Evolutionary conservation across 371 early-diverging fungal genomes (phyloP).

Genomic region (Dichotomocladium elegans): DNA sequence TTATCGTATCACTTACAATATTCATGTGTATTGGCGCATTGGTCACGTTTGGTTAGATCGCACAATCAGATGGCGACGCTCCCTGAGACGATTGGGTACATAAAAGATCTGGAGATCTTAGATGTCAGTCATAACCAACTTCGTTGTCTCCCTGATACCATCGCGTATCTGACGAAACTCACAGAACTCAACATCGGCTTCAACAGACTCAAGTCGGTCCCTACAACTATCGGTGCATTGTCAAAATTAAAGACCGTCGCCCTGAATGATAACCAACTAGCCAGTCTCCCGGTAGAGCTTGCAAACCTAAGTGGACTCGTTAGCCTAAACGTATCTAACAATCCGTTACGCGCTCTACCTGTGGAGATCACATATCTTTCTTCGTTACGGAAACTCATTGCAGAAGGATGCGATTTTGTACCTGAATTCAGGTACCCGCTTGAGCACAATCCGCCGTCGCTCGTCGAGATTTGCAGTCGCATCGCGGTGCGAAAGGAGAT

Average conservation of each 20-base stretch:
- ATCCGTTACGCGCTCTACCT: slow-evolving; percentile 45
- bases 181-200: slow-evolving; percentile 38
- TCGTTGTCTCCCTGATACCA: slow-evolving; percentile 27
- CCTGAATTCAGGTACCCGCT: slow-evolving; percentile 23
- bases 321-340: slow-evolving; percentile 63
- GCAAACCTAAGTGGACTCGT: slow-evolving; percentile 51
- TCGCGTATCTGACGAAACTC: slow-evolving; percentile 21
- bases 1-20: not conserved
- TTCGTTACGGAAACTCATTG: slow-evolving; percentile 49
- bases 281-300: slow-evolving; percentile 48
- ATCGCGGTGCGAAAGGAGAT: slow-evolving; percentile 62
- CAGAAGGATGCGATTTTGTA: slow-evolving; percentile 49
- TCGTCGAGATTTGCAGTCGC: slow-evolving; percentile 76
- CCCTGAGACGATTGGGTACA: slow-evolving; percentile 31
- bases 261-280: slow-evolving; percentile 49
- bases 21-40: not conserved
- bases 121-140: slow-evolving; percentile 33
- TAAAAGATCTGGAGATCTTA: slow-evolving; percentile 26
- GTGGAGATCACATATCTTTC: slow-evolving; percentile 46
- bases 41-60: slow-evolving; percentile 17
- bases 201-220: slow-evolving; percentile 58
- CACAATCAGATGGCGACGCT: slow-evolving; percentile 35
- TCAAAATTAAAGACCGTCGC: slow-evolving; percentile 53
- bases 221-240: slow-evolving; percentile 61
- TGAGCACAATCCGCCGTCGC: slow-evolving; percentile 45